Evolutionary conservation across 2,329 filamentous ascomycete genomes (phyloP).

Genomic region (Penicillium sp.): DNA sequence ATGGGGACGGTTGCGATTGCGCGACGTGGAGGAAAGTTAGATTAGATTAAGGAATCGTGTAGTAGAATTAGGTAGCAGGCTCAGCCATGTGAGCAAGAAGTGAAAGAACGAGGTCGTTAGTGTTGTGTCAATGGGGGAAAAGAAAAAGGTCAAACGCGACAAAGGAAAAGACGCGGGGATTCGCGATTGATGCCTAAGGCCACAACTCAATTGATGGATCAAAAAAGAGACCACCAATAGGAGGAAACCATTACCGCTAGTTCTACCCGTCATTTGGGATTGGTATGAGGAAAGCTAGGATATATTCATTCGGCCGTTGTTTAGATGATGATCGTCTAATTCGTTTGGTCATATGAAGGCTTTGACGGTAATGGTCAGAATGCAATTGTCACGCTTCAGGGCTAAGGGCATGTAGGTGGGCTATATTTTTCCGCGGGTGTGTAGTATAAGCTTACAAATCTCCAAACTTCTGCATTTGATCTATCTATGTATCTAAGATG

Average conservation of each 20-base stretch:
- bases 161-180: not conserved
- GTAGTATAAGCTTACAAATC: too few species aligned
- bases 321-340: too few species aligned
- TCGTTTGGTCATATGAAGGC: too few species aligned
- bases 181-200: not conserved
- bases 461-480: not conserved
- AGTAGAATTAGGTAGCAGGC: not conserved
- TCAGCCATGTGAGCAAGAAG: not conserved
- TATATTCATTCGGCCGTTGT: too few species aligned
- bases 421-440: too few species aligned
- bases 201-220: not conserved
- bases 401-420: too few species aligned
- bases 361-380: too few species aligned
- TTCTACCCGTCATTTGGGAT: not conserved
- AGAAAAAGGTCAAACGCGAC: not conserved
- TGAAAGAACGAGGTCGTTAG: not conserved
- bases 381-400: too few species aligned
- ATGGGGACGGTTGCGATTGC: slow-evolving; percentile 16
- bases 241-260: not conserved
- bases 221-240: not conserved
- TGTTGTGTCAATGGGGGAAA: not conserved
- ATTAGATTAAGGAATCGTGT: not conserved
- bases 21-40: not conserved
- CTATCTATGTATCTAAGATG: not conserved
- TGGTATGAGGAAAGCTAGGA: not conserved